These are phyloP conservation scores for Amanita rubescens DNA, from an alignment of 768 basidiomycete species.

Conservation along the genomic window DNA sequence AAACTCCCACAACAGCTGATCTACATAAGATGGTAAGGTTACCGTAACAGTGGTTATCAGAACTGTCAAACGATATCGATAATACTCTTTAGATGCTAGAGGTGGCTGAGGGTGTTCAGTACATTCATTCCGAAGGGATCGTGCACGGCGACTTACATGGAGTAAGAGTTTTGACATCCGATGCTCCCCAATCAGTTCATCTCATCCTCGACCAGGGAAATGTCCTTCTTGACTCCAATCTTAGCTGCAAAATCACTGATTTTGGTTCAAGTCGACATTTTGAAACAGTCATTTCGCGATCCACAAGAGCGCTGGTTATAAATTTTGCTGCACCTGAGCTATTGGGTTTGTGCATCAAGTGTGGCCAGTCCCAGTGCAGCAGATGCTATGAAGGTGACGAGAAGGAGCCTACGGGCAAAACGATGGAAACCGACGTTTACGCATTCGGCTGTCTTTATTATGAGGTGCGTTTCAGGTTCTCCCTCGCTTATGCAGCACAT, in stretches of 20 bases:
- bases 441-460: conserved; percentile 5
- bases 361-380: too few relatives aligned
- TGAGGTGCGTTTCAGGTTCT: background rate
- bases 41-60: too few relatives aligned
- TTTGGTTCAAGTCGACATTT: background rate
- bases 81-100: background rate
- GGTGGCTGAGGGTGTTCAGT: background rate
- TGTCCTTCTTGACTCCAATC: background rate
- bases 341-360: background rate
- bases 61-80: background rate
- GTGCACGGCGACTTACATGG: background rate
- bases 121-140: conserved; percentile 5
- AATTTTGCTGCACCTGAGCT: background rate
- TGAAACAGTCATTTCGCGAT: too few relatives aligned
- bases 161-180: too few relatives aligned
- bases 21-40: background rate
- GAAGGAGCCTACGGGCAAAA: too few relatives aligned
- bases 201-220: background rate
- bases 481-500: too few relatives aligned
- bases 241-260: too few relatives aligned
- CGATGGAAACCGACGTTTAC: background rate
- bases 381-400: too few relatives aligned
- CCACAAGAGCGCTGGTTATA: too few relatives aligned
- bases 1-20: background rate
- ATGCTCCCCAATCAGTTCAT: too few relatives aligned